Evolutionary conservation across 1,284 basidiomycete genomes (phyloP).

Genomic region (Trichosporon sp.): DNA sequence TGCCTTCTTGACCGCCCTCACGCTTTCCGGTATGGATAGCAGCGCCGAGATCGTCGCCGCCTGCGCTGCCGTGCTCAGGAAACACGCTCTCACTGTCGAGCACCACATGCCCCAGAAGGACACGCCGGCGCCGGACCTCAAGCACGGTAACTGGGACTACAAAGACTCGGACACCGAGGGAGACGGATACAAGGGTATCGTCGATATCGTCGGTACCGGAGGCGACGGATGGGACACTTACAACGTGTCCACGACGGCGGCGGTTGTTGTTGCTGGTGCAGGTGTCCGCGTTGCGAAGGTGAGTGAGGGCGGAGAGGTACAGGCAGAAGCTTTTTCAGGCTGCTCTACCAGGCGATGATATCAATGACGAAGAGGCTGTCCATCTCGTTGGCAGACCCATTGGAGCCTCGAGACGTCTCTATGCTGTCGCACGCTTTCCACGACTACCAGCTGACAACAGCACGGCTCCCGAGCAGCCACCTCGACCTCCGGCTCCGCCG

Average conservation of each 20-base stretch:
- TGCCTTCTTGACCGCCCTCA: conserved; percentile 74
- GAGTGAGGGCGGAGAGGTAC: conserved; percentile 21
- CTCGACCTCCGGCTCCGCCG: conserved; percentile 89
- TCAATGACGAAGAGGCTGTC: no score
- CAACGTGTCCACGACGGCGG: conserved; percentile 95
- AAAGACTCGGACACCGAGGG: conserved; percentile 42
- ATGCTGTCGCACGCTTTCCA: not conserved
- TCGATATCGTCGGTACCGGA: conserved; percentile 70
- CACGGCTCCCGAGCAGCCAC: conserved; percentile 92
- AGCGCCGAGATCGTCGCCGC: conserved; percentile 68
- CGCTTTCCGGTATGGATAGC: conserved; percentile 66
- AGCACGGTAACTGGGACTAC: conserved; percentile 44
- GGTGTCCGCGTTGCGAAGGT: conserved; percentile 92
- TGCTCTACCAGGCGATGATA: no score
- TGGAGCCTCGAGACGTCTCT: not conserved
- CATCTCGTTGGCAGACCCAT: no score
- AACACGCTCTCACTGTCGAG: conserved; percentile 57
- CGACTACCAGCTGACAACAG: conserved; percentile 47
- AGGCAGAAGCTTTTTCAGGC: not conserved
- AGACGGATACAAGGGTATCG: conserved; percentile 44
- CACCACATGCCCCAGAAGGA: conserved; percentile 39
- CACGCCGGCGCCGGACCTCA: not conserved
- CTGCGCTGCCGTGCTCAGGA: conserved; percentile 66
- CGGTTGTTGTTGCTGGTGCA: conserved; percentile 87
- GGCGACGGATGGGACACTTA: conserved; percentile 96